These are phyloP conservation scores for Debaryomyces subglobosus DNA, from an alignment of 1,139 yeast genomes.

Conservation along the genomic window DNA sequence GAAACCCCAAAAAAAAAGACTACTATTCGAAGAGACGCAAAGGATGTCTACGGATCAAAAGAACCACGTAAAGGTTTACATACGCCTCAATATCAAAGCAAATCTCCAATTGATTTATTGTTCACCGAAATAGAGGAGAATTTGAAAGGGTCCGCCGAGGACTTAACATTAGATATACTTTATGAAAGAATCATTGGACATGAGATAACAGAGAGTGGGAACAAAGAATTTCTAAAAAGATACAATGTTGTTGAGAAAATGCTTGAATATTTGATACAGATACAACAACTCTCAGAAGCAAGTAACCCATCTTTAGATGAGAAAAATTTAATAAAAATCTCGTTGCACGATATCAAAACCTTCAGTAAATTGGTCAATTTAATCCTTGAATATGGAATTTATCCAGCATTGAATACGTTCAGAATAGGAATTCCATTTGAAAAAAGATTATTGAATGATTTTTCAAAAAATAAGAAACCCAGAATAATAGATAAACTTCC, in stretches of 20 bases:
- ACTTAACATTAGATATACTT: conserved; percentile 23
- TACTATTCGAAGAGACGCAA: conserved; percentile 37
- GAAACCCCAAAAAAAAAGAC: conserved; percentile 26
- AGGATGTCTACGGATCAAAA: conserved; percentile 35
- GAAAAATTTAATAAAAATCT: conserved; percentile 61
- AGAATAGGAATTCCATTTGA: conserved; percentile 69
- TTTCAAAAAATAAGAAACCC: conserved; percentile 29
- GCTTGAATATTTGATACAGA: conserved; percentile 34
- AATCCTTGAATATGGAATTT: conserved; percentile 70
- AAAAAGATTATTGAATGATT: conserved; percentile 56
- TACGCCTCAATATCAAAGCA: conserved; percentile 33
- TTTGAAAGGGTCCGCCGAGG: conserved; percentile 31
- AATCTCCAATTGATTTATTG: conserved; percentile 39
- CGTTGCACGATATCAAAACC: conserved; percentile 80
- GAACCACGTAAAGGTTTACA: conserved; percentile 35
- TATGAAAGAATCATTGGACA: conserved; percentile 11
- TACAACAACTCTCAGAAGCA: conserved; percentile 40
- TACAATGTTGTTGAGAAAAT: conserved; percentile 29
- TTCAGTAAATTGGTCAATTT: conserved; percentile 66
- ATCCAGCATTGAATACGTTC: conserved; percentile 57
- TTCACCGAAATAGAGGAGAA: conserved; percentile 34
- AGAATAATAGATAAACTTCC: conserved; percentile 24
- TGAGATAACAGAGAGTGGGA: conserved; percentile 3
- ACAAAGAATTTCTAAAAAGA: conserved; percentile 15
- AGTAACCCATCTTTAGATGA: conserved; percentile 20